Evolutionary conservation across 1,139 yeast species (phyloP).

Genomic region (Geotrichum cucujoidarum): DNA sequence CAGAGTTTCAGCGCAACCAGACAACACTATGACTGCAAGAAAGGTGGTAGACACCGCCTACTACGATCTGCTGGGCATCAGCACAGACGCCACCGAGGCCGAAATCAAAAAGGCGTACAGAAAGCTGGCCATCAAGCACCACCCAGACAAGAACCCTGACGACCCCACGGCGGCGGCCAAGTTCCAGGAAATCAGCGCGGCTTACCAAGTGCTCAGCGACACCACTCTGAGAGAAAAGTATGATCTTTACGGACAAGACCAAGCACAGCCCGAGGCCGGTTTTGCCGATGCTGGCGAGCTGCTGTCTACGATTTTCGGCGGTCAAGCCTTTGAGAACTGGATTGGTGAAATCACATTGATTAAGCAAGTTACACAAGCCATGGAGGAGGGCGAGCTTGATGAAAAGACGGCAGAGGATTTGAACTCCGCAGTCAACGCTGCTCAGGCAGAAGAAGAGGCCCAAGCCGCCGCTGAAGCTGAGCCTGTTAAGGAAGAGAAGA

Average conservation of each 20-base stretch:
- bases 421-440: conserved; percentile 5
- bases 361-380: conserved; percentile 70
- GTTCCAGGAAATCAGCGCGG: conserved; percentile 46
- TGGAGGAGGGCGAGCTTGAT: conserved; percentile 38
- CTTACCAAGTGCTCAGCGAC: conserved; percentile 61
- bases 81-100: conserved; percentile 65
- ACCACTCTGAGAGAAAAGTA: conserved; percentile 66
- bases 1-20: no score
- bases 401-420: conserved; percentile 42
- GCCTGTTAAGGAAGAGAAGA: background rate
- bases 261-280: conserved; percentile 74
- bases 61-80: conserved; percentile 71
- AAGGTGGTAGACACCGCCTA: conserved; percentile 83
- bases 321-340: conserved; percentile 81
- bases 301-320: conserved; percentile 85
- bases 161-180: conserved; percentile 71
- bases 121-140: conserved; percentile 79
- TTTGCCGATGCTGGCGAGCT: conserved; percentile 88
- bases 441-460: conserved; percentile 10
- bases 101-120: conserved; percentile 94
- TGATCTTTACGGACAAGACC: conserved; percentile 81
- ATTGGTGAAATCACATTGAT: conserved; percentile 88
- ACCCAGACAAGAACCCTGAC: conserved; percentile 94
- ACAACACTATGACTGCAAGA: background rate
- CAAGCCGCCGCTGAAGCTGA: conserved; percentile 4